phyloP scores from a whole-genome alignment of 352 stramenopile genomes.

The Pythium angustatum region DNA sequence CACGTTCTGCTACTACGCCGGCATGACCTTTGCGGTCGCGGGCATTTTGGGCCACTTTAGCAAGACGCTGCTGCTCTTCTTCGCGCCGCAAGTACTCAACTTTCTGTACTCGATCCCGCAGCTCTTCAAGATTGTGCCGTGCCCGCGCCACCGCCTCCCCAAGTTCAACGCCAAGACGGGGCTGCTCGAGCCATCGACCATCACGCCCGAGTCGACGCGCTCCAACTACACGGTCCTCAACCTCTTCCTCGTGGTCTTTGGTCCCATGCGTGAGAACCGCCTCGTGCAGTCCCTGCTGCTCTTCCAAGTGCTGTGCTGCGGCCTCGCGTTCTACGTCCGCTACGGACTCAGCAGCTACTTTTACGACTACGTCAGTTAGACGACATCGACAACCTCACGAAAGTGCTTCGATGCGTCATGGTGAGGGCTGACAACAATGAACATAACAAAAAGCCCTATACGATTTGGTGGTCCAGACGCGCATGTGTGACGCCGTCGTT shows the following conservation, averaged over 20 bases:
- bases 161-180: slow-evolving; percentile 93
- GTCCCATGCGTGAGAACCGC: slow-evolving; percentile 76
- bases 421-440: too few species aligned
- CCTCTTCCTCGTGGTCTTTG: slow-evolving; percentile 82
- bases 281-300: slow-evolving; percentile 68
- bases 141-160: slow-evolving; percentile 96
- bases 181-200: slow-evolving; percentile 91
- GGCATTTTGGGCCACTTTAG: slow-evolving; percentile 97
- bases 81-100: slow-evolving; percentile 98
- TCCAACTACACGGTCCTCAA: slow-evolving; percentile 91
- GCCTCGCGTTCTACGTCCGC: slow-evolving; percentile 79
- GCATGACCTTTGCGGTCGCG: slow-evolving; percentile 98
- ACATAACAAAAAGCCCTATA: background rate
- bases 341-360: slow-evolving; percentile 87
- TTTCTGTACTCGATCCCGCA: slow-evolving; percentile 98
- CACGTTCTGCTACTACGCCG: slow-evolving; percentile 99
- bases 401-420: too few species aligned
- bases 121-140: slow-evolving; percentile 97
- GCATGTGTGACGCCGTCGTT: background rate
- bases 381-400: too few species aligned
- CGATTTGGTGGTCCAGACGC: background rate
- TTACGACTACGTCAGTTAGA: slow-evolving; percentile 86
- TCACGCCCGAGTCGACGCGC: slow-evolving; percentile 79
- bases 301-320: slow-evolving; percentile 77
- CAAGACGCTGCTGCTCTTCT: slow-evolving; percentile 98